phyloP scores from a whole-genome alignment of 108 stramenopile species.

The Stephanodiscus minutulus region DNA sequence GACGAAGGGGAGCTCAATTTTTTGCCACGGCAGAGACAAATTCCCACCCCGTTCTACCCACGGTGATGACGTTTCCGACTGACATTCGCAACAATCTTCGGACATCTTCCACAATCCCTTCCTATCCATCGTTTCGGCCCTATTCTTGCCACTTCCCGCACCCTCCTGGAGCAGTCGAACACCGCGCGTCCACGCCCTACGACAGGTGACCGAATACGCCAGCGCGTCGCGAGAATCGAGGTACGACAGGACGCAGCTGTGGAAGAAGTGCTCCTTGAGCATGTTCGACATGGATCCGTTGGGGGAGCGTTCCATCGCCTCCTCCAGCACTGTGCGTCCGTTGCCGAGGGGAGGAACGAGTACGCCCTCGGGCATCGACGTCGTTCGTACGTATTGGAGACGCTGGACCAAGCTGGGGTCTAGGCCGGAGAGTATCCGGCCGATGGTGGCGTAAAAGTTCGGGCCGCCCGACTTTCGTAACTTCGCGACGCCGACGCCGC shows the following conservation, averaged over 20 bases:
- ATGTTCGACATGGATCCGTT: constrained; percentile 20
- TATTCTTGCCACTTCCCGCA: constrained; percentile 8
- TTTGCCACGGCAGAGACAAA: constrained; percentile 37
- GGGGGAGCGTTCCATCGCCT: constrained; percentile 43
- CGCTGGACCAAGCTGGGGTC: constrained; percentile 15
- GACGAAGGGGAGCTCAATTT: constrained; percentile 28
- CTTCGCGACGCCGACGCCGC: not conserved
- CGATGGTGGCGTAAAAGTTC: constrained; percentile 24
- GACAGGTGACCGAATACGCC: constrained; percentile 37
- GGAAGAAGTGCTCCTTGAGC: constrained; percentile 31
- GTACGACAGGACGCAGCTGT: constrained; percentile 21
- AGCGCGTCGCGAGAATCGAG: constrained; percentile 37
- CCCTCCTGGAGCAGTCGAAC: constrained; percentile 34
- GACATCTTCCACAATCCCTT: constrained; percentile 24
- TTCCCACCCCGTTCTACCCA: not conserved
- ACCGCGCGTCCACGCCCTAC: constrained; percentile 19
- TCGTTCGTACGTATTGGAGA: constrained; percentile 23
- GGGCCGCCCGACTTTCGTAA: not conserved
- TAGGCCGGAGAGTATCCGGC: constrained; percentile 40
- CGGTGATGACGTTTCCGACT: constrained; percentile 4
- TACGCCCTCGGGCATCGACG: constrained; percentile 26
- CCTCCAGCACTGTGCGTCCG: constrained; percentile 37
- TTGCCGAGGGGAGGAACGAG: constrained; percentile 23
- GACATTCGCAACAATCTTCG: not conserved
- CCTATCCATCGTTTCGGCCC: constrained; percentile 4